Percentiles rank a stretch among this genome's conserved stretches.
Conservation (phyloP, 768 basidiomycete species). For the Lentinula boryana region DNA sequence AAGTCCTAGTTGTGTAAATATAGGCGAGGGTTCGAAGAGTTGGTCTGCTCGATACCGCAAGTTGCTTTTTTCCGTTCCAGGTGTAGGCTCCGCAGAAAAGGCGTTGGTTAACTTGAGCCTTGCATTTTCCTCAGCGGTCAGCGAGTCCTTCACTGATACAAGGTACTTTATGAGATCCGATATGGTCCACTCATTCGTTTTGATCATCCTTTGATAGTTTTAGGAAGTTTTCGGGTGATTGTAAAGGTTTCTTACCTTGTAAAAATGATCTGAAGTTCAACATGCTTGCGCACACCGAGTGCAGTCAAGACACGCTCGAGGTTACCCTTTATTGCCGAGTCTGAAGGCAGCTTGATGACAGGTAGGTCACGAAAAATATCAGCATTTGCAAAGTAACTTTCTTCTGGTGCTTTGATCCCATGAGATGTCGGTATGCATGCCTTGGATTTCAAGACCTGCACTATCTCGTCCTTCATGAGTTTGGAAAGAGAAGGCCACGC, state of each 20-base stretch:
- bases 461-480: conserved; percentile 39
- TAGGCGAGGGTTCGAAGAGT: conserved; percentile 79
- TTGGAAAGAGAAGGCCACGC: conserved; percentile 65
- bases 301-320: conserved; percentile 67
- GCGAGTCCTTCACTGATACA: conserved; percentile 64
- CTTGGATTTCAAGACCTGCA: conserved; percentile 39
- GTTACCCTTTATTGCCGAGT: conserved; percentile 52
- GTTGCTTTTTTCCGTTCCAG: conserved; percentile 23
- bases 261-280: conserved; percentile 92
- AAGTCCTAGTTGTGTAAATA: conserved; percentile 65
- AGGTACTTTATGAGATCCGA: conserved; percentile 84
- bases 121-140: conserved; percentile 37
- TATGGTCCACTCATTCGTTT: conserved; percentile 86
- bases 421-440: conserved; percentile 66
- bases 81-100: conserved; percentile 54
- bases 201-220: conserved; percentile 59
- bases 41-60: conserved; percentile 58
- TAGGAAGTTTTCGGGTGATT: background rate
- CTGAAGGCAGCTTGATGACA: conserved; percentile 67
- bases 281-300: conserved; percentile 85
- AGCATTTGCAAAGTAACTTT: conserved; percentile 81
- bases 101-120: conserved; percentile 68
- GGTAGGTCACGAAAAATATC: conserved; percentile 89
- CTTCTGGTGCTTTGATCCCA: conserved; percentile 67
- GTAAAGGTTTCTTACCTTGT: conserved; percentile 48